A percentile compares a stretch with the other conserved stretches of the same genome.
Conservation (phyloP, 805 yeast genomes). For the Lipomyces sp. region DNA sequence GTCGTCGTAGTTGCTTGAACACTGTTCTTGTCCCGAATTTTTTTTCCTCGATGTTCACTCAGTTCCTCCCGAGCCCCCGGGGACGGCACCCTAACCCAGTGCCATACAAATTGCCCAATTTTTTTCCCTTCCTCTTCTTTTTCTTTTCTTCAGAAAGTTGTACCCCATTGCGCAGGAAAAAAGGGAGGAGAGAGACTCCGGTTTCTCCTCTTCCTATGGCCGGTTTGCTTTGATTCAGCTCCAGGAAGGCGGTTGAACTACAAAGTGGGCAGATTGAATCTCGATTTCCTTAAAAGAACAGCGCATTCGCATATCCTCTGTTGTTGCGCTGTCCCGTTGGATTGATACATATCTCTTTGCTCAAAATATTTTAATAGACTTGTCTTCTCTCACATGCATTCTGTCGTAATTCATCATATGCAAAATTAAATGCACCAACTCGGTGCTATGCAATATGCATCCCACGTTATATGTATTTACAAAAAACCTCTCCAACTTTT, state of each 20-base stretch:
- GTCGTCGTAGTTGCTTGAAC: too few relatives aligned
- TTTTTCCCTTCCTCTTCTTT: slow-evolving; percentile 1
- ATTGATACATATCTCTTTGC: slow-evolving; percentile 12
- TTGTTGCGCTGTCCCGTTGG: slow-evolving; percentile 25
- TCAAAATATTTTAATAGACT: neutral
- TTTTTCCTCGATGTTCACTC: too few relatives aligned
- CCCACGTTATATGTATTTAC: neutral
- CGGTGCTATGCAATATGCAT: too few relatives aligned
- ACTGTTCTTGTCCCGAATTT: too few relatives aligned
- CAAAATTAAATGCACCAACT: too few relatives aligned
- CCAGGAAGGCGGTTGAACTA: slow-evolving; percentile 10
- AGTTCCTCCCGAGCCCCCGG: too few relatives aligned
- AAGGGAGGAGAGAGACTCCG: too few relatives aligned
- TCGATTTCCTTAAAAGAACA: slow-evolving; percentile 22
- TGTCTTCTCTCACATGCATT: neutral
- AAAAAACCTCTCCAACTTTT: neutral
- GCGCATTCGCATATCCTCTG: slow-evolving; percentile 1
- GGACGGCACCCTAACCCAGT: too few relatives aligned
- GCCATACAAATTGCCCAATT: too few relatives aligned
- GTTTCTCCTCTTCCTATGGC: neutral
- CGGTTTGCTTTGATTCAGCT: too few relatives aligned
- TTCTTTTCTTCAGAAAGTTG: slow-evolving; percentile 26
- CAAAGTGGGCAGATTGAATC: slow-evolving; percentile 8
- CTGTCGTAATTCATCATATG: too few relatives aligned
- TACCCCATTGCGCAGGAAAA: slow-evolving; percentile 16